Base-by-base conservation (phyloP, 2,329 filamentous ascomycete species). In the Colletotrichum liriopes region DNA sequence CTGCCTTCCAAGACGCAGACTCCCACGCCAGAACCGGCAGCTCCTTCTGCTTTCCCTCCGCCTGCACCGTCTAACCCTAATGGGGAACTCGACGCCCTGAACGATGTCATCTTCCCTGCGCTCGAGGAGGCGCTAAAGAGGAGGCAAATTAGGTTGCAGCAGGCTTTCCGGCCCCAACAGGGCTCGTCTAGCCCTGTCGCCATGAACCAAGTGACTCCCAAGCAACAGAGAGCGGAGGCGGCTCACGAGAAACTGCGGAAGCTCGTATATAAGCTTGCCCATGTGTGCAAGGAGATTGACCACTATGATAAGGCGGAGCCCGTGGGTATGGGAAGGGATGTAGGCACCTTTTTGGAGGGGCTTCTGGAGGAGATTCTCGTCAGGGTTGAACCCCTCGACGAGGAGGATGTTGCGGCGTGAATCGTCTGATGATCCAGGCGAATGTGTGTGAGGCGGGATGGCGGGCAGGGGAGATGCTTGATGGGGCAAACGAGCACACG, bases 361-460 rank as follows among this genome's bases (percentile, higher is more conserved):
- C 90, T 98, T 74, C 84, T 99, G 43, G 96, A 99, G 81, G 96
- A 99, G 85, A 93, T 99, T 32, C 85, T 99, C 29, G 95, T 98
- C 45, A 86, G 96, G 67, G 94, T 98, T 18, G 96, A 98, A 84
- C 94, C 95, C 5, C 87, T 95, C 73, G 94, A 96, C 77, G 93
- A 94, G 76, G 89, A 90, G n/a, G 89, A 91, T 54, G 39, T 70
- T 70, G 70, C 59, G 65, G 70, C 65, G 60, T 72, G 60, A 70
- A 49, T 59, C 70, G 65, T 72, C 65, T 65, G 69, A 72, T 49
- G 54, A 59, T 39, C 59, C 23, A 64, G 65, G 47, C 66, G 45
- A 54, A 26, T 49, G 54, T 70, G 60, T 70, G 39, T 45, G 70
- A 72, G 54, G 54, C 47, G 43, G n/a, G 52, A 65, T 20, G 43